Percentiles rank a stretch among this genome's conserved stretches.
Evolutionary conservation across 495 filamentous ascomycete genomes (phyloP).

Genomic region (Aspergillus wentii): DNA sequence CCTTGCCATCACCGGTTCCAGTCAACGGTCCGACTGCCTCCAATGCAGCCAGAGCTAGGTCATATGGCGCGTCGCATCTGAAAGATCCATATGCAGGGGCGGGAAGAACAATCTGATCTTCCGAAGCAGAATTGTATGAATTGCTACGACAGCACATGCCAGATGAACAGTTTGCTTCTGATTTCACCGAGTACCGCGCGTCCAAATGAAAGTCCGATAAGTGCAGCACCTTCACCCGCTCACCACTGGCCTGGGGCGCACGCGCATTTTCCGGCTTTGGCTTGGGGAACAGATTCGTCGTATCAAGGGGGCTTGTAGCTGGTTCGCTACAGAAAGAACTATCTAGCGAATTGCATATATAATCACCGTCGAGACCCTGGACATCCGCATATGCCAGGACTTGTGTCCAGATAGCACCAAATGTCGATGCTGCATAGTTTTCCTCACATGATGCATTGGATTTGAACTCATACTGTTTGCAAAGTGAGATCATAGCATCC

Average conservation of each 20-base stretch:
- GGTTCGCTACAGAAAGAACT: constrained; percentile 45
- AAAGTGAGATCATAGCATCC: constrained; percentile 45
- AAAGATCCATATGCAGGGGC: constrained; percentile 52
- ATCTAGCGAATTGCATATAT: constrained; percentile 51
- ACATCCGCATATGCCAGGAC: constrained; percentile 52
- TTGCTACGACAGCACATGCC: constrained; percentile 51
- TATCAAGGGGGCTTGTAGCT: constrained; percentile 35
- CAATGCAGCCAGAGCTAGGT: constrained; percentile 51
- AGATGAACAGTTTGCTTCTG: constrained; percentile 52
- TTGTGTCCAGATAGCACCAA: constrained; percentile 55
- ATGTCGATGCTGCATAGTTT: constrained; percentile 37
- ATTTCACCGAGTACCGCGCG: constrained; percentile 48
- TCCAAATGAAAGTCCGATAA: constrained; percentile 59
- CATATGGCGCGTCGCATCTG: constrained; percentile 55
- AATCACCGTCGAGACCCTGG: constrained; percentile 49
- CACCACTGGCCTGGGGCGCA: constrained; percentile 41
- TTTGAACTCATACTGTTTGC: constrained; percentile 37
- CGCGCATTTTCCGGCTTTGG: constrained; percentile 43
- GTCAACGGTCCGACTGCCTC: constrained; percentile 54
- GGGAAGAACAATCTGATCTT: constrained; percentile 32
- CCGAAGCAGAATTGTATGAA: constrained; percentile 26
- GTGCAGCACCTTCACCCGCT: constrained; percentile 55
- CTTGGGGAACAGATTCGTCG: constrained; percentile 46
- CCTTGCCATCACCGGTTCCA: constrained; percentile 37
- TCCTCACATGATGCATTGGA: constrained; percentile 40